Percentiles rank a stretch among this genome's conserved stretches.
Conservation (phyloP, 495 filamentous ascomycete genomes). For the Amphirosellinia nigrospora region DNA sequence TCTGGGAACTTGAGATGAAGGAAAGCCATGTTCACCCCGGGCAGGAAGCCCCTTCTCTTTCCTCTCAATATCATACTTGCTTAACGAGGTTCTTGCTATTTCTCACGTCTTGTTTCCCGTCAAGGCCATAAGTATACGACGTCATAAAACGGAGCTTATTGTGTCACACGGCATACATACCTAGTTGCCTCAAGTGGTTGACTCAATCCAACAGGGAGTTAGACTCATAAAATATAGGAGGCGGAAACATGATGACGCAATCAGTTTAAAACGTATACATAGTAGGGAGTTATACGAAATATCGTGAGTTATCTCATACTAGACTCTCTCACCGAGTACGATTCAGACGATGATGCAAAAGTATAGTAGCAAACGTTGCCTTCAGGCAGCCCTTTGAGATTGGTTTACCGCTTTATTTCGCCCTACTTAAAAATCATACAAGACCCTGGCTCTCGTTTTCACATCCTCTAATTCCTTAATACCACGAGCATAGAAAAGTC, state of each 20-base stretch:
- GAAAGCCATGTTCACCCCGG: neutral
- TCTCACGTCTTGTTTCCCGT: neutral
- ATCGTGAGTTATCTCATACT: neutral
- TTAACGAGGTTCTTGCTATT: neutral
- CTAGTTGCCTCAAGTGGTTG: neutral
- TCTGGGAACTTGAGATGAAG: neutral
- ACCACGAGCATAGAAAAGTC: neutral
- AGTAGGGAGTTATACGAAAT: neutral
- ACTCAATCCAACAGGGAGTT: no score
- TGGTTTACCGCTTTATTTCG: neutral
- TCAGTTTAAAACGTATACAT: neutral
- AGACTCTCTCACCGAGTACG: neutral
- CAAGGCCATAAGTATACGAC: neutral
- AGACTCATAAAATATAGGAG: no score
- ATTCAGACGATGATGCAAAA: neutral
- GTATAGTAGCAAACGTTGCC: neutral
- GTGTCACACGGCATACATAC: neutral
- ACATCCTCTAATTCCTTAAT: neutral
- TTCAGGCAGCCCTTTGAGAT: neutral
- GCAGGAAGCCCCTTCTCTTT: neutral
- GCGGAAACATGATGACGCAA: neutral
- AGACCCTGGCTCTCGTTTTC: neutral
- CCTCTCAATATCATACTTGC: neutral
- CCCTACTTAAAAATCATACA: slow-evolving; percentile 2
- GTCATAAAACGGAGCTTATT: neutral